Evolutionary conservation across 1,284 basidiomycete genomes (phyloP).

Genomic region (Grifola frondosa): DNA sequence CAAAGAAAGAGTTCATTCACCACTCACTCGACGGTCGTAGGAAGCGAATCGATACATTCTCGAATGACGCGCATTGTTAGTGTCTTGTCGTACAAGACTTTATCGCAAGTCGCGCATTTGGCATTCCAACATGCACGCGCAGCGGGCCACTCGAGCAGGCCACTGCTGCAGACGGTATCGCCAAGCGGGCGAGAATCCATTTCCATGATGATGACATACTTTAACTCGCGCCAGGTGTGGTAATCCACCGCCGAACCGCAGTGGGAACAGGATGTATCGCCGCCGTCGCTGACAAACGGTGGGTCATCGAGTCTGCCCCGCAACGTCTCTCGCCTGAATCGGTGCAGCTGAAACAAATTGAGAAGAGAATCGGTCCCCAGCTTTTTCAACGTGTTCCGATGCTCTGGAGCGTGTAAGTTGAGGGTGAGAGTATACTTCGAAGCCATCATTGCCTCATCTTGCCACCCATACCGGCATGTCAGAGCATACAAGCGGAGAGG

Average conservation of each 20-base stretch:
- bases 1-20: neutral
- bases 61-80: constrained; percentile 53
- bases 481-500: constrained; percentile 57
- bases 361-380: constrained; percentile 51
- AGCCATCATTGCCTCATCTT: constrained; percentile 48
- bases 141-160: constrained; percentile 54
- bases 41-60: constrained; percentile 51
- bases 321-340: constrained; percentile 46
- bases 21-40: constrained; percentile 38
- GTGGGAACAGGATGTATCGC: constrained; percentile 41
- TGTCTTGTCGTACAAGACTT: constrained; percentile 53
- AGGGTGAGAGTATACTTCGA: constrained; percentile 42
- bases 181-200: constrained; percentile 58
- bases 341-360: constrained; percentile 52
- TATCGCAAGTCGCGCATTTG: constrained; percentile 50
- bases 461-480: constrained; percentile 58
- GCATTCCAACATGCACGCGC: constrained; percentile 59
- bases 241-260: constrained; percentile 53
- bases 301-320: constrained; percentile 49
- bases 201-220: constrained; percentile 52
- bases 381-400: constrained; percentile 45
- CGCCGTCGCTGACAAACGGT: constrained; percentile 54
- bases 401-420: constrained; percentile 46
- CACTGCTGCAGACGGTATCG: constrained; percentile 50
- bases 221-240: constrained; percentile 62